Conservation (phyloP, 306 rosid species). For the Astragalus glycyphyllos region DNA sequence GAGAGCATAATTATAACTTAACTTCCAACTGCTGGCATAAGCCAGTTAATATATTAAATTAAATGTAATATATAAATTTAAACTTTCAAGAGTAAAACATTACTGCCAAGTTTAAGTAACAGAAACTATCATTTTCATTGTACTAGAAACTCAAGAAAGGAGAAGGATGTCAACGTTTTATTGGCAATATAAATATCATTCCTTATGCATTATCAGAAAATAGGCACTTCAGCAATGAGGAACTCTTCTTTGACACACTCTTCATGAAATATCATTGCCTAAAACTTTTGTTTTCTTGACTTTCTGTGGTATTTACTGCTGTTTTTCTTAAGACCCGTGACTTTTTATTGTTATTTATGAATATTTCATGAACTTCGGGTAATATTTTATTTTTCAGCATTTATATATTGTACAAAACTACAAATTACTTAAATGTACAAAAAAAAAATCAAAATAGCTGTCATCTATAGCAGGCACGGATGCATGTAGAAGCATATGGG, state of each 20-base stretch:
- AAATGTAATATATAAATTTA: slow-evolving; percentile 27
- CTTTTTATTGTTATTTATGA: no score
- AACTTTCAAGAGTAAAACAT: slow-evolving; percentile 12
- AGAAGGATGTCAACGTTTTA: neutral
- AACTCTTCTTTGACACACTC: neutral
- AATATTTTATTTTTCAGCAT: no score
- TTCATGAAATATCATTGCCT: neutral
- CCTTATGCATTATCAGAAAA: slow-evolving; percentile 10
- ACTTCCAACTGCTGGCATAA: slow-evolving; percentile 28
- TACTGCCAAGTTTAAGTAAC: slow-evolving; percentile 3
- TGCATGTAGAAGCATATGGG: no score
- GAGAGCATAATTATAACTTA: slow-evolving; percentile 36
- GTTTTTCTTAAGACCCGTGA: no score
- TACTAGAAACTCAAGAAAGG: slow-evolving; percentile 3
- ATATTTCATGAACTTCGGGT: no score
- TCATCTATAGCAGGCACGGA: no score
- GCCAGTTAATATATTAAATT: slow-evolving; percentile 19
- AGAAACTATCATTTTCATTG: slow-evolving; percentile 15
- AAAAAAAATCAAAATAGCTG: no score
- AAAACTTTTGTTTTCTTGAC: neutral
- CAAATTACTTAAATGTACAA: no score
- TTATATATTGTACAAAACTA: no score
- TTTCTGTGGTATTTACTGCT: no score
- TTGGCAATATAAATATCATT: slow-evolving; percentile 33
- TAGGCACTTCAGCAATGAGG: neutral